Conservation (phyloP, 768 basidiomycete genomes). For the Tylopilus plumbeoviolaceoides region DNA sequence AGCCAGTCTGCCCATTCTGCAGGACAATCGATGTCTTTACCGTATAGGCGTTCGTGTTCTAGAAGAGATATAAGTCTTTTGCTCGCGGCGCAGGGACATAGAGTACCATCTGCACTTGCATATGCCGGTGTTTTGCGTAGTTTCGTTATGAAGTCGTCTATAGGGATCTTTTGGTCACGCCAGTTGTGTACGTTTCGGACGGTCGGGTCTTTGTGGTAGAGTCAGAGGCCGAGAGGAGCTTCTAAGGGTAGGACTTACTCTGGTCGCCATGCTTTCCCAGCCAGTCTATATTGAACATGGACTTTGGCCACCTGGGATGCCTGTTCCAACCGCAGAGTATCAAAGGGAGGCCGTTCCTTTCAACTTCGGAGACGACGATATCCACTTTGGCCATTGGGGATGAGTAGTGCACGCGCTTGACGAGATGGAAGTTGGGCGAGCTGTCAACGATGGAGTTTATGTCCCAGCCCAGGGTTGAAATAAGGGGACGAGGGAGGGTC, state of each 20-base stretch:
- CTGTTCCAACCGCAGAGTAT: slow-evolving; percentile 62
- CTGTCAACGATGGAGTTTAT: slow-evolving; percentile 36
- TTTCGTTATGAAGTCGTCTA: slow-evolving; percentile 50
- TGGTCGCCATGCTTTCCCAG: slow-evolving; percentile 36
- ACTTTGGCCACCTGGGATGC: slow-evolving; percentile 48
- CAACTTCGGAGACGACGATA: slow-evolving; percentile 40
- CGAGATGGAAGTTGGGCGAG: slow-evolving; percentile 39
- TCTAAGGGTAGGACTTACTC: slow-evolving; percentile 12
- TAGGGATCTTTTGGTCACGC: slow-evolving; percentile 46
- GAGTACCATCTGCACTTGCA: slow-evolving; percentile 37
- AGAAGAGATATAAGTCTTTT: neutral
- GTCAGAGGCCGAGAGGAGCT: slow-evolving; percentile 6
- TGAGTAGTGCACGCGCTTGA: slow-evolving; percentile 35
- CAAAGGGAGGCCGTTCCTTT: slow-evolving; percentile 52
- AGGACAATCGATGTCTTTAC: slow-evolving; percentile 76
- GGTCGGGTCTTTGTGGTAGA: slow-evolving; percentile 40
- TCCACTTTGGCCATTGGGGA: slow-evolving; percentile 27
- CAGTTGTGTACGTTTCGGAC: slow-evolving; percentile 63
- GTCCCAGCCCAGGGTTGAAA: slow-evolving; percentile 52
- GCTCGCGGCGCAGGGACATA: neutral
- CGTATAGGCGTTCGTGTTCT: slow-evolving; percentile 67
- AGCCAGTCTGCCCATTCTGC: slow-evolving; percentile 63
- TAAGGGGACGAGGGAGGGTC: slow-evolving; percentile 4
- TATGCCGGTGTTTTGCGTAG: slow-evolving; percentile 36
- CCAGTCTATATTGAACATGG: slow-evolving; percentile 55